A percentile compares a stretch with the other conserved stretches of the same genome.
These are phyloP conservation scores for Silene noctiflora DNA, from an alignment of 179 eudicot genomes.

Conservation along the genomic window DNA sequence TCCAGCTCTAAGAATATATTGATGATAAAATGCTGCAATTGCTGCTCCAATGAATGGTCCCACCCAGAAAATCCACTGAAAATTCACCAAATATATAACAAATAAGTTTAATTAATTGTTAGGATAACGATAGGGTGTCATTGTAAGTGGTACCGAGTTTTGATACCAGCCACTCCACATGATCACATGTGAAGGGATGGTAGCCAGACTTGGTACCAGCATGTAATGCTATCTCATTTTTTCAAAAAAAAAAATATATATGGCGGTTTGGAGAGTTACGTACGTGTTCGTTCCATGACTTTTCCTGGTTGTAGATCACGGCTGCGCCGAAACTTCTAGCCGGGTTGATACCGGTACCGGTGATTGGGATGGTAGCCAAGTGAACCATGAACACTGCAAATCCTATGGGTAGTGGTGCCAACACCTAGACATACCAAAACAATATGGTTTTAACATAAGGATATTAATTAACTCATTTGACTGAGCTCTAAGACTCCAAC, in stretches of 20 bases:
- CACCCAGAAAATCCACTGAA: constrained; percentile 38
- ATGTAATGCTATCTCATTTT: too few species aligned
- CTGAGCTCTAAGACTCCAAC: too few species aligned
- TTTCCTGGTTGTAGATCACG: constrained; percentile 21
- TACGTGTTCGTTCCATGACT: constrained; percentile 17
- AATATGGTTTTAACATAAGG: background rate
- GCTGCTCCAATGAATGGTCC: constrained; percentile 41
- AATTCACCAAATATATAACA: background rate
- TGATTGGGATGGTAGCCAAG: constrained; percentile 12
- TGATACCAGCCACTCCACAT: too few species aligned
- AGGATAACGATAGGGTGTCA: background rate
- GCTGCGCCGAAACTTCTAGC: constrained; percentile 26
- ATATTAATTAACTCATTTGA: too few species aligned
- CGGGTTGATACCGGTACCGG: constrained; percentile 10
- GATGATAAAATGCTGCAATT: constrained; percentile 37
- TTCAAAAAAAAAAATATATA: too few species aligned
- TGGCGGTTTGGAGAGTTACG: background rate
- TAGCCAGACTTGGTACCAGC: too few species aligned
- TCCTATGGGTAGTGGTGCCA: constrained; percentile 21
- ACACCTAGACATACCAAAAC: background rate
- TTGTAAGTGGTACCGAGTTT: too few species aligned
- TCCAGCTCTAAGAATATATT: constrained; percentile 23
- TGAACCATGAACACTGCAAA: constrained; percentile 15
- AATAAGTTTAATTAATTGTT: too few species aligned
- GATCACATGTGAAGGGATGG: too few species aligned